phyloP scores from a whole-genome alignment of 2,329 filamentous ascomycete genomes.

The Penicillium thymicola region DNA sequence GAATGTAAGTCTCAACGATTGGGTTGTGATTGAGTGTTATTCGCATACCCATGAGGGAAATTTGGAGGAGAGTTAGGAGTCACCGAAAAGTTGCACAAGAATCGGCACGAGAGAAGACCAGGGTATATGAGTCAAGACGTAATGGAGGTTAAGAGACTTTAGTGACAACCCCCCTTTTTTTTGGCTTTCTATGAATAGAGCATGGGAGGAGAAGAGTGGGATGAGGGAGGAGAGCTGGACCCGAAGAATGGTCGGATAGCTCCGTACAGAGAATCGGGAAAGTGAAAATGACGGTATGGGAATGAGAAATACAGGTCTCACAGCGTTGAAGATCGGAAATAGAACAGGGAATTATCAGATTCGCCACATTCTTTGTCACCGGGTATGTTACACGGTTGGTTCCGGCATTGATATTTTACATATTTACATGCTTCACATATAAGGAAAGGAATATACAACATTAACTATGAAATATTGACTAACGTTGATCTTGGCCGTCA shows the following conservation, averaged over 20 bases:
- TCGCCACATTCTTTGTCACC: slow-evolving; percentile 9
- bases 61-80: background rate
- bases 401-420: background rate
- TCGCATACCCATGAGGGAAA: slow-evolving; percentile 2
- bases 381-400: slow-evolving; percentile 5
- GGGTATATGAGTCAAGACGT: slow-evolving; percentile 3
- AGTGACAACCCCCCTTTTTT: background rate
- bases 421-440: background rate
- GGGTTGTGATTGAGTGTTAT: background rate
- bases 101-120: background rate
- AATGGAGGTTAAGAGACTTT: too few relatives aligned
- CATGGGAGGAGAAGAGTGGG: background rate
- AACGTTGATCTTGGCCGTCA: background rate
- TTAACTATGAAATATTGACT: background rate
- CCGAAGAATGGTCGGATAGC: slow-evolving; percentile 7
- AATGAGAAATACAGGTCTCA: background rate
- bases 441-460: too few relatives aligned
- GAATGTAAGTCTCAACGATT: background rate
- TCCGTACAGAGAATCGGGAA: background rate
- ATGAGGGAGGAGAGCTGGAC: slow-evolving; percentile 5
- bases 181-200: background rate
- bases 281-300: slow-evolving; percentile 4
- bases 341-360: slow-evolving; percentile 10
- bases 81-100: background rate
- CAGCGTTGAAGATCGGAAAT: background rate